Percentiles rank a stretch among this genome's conserved stretches.
These are phyloP conservation scores for Escallonia rubra DNA, from an alignment of 129 eudicot genomes.

Conservation along the genomic window DNA sequence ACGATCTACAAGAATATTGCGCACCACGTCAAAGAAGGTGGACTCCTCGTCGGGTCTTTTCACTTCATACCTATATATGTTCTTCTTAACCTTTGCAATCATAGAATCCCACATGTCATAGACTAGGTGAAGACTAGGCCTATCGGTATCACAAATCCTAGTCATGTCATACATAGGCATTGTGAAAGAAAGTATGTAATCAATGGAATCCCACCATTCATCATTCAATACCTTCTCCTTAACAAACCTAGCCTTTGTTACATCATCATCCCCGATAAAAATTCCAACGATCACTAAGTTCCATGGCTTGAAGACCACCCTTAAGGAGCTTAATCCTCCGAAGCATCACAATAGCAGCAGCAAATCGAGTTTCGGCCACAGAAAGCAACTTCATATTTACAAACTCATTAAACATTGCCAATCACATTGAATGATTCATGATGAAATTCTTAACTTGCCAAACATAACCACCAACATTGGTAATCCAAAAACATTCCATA, in stretches of 20 bases:
- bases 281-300: conserved; percentile 5
- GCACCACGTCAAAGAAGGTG: conserved; percentile 1
- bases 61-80: not conserved
- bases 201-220: conserved; percentile 7
- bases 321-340: conserved; percentile 3
- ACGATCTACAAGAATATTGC: not conserved
- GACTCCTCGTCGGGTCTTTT: not conserved
- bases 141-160: not conserved
- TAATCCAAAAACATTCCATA: not conserved
- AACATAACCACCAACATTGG: not conserved
- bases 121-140: conserved; percentile 13
- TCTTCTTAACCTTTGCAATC: conserved; percentile 2
- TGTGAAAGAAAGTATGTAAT: conserved; percentile 8
- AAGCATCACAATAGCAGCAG: conserved; percentile 8
- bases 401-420: not conserved
- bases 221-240: conserved; percentile 11
- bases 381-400: conserved; percentile 1
- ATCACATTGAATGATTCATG: not conserved
- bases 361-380: conserved; percentile 6
- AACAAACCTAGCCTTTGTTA: not conserved
- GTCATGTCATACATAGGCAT: conserved; percentile 15
- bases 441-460: conserved; percentile 4
- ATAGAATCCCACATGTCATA: conserved; percentile 11
- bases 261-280: conserved; percentile 4
- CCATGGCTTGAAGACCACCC: conserved; percentile 8